A percentile compares a stretch with the other conserved stretches of the same genome.
phyloP scores from a whole-genome alignment of 441 rosid genomes.

The Iberis amara region DNA sequence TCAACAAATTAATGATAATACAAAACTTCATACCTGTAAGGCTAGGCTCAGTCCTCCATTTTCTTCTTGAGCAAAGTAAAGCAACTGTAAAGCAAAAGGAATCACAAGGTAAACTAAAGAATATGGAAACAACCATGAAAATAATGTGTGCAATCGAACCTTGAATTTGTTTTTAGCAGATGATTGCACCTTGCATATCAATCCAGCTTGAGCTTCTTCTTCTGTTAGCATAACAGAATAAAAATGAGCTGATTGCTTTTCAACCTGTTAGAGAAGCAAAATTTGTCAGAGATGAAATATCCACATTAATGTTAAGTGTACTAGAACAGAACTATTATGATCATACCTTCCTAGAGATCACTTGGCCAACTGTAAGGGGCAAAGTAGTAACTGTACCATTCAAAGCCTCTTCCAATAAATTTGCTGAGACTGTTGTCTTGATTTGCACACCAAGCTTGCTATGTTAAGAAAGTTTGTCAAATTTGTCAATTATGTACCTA shows the following conservation, averaged over 20 bases:
- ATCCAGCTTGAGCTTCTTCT: conserved; percentile 76
- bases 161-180: conserved; percentile 92
- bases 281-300: conserved; percentile 3
- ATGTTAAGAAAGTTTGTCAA: conserved; percentile 9
- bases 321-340: neutral
- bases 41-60: conserved; percentile 76
- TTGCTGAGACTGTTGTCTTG: conserved; percentile 86
- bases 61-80: conserved; percentile 73
- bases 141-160: conserved; percentile 34
- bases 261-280: conserved; percentile 60
- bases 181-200: conserved; percentile 83
- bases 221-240: conserved; percentile 75
- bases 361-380: conserved; percentile 53
- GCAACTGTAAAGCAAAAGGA: conserved; percentile 48
- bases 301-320: conserved; percentile 22
- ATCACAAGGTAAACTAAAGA: neutral
- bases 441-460: conserved; percentile 96
- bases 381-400: conserved; percentile 53
- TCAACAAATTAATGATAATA: neutral
- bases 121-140: neutral
- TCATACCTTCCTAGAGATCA: conserved; percentile 65
- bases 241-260: conserved; percentile 92
- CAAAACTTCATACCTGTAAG: conserved; percentile 53
- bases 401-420: conserved; percentile 77
- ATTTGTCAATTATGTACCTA: neutral